A percentile compares a stretch with the other conserved stretches of the same genome.
Evolutionary conservation across 768 basidiomycete genomes (phyloP).

Genomic region (Coprinopsis strossmayeri): DNA sequence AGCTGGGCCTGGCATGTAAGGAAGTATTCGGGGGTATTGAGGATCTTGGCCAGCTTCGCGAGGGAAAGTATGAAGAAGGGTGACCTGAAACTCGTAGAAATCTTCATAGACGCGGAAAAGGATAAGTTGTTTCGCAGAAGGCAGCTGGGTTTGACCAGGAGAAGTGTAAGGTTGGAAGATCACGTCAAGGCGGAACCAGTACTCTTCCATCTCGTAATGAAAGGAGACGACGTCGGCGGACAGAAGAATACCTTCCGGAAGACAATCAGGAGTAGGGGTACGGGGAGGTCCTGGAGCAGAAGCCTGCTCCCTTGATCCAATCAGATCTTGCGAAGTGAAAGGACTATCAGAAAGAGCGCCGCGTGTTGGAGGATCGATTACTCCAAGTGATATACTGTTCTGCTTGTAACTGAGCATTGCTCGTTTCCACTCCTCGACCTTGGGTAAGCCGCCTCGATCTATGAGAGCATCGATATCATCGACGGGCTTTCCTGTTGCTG

Average conservation of each 20-base stretch:
- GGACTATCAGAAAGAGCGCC: slow-evolving; percentile 39
- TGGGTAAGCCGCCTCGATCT: slow-evolving; percentile 82
- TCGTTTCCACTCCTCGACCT: slow-evolving; percentile 99
- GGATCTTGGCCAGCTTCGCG: slow-evolving; percentile 81
- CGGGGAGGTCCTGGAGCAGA: slow-evolving; percentile 23
- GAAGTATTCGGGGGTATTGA: slow-evolving; percentile 68
- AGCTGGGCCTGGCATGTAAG: slow-evolving; percentile 96
- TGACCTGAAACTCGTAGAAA: slow-evolving; percentile 96
- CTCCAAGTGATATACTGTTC: slow-evolving; percentile 90
- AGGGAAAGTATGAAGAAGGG: slow-evolving; percentile 81
- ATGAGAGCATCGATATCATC: slow-evolving; percentile 72
- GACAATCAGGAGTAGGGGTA: slow-evolving; percentile 36
- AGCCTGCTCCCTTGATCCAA: slow-evolving; percentile 14
- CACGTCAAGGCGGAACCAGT: slow-evolving; percentile 95
- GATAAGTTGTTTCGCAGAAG: slow-evolving; percentile 70
- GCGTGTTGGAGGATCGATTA: slow-evolving; percentile 58
- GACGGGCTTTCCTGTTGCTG: slow-evolving; percentile 74
- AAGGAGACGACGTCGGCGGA: slow-evolving; percentile 92
- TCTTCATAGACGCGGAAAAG: slow-evolving; percentile 96
- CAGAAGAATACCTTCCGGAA: slow-evolving; percentile 80
- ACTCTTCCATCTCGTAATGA: slow-evolving; percentile 92
- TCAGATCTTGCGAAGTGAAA: slow-evolving; percentile 25
- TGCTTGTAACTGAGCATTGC: slow-evolving; percentile 95
- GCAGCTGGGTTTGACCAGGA: slow-evolving; percentile 47
- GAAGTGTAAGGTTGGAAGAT: slow-evolving; percentile 77